These are phyloP conservation scores for Cicer yamashitae DNA, from an alignment of 306 rosid genomes.

Conservation along the genomic window DNA sequence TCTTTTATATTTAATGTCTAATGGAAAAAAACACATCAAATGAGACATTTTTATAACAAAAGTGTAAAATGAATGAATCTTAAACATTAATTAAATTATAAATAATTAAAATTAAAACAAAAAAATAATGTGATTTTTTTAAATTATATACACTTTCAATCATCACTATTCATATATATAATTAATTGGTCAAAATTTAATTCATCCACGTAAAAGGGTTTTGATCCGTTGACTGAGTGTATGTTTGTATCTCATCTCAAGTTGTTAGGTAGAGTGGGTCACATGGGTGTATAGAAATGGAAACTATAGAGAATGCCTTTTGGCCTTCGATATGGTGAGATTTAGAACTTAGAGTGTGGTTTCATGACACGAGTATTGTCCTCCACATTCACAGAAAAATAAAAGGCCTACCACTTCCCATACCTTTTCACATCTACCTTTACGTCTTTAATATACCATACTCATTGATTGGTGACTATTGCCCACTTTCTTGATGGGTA, in stretches of 20 bases:
- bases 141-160: too few species aligned
- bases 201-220: neutral
- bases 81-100: too few species aligned
- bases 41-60: too few species aligned
- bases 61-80: too few species aligned
- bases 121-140: too few species aligned
- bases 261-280: slow-evolving; percentile 43
- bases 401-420: slow-evolving; percentile 5
- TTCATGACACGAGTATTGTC: slow-evolving; percentile 74
- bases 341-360: slow-evolving; percentile 5
- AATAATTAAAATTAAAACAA: too few species aligned
- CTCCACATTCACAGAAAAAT: neutral
- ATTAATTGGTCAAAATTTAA: too few species aligned
- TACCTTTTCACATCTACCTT: slow-evolving; percentile 55
- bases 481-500: slow-evolving; percentile 37
- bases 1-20: too few species aligned
- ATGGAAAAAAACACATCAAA: too few species aligned
- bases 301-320: slow-evolving; percentile 10
- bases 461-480: slow-evolving; percentile 9
- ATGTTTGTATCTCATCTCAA: neutral
- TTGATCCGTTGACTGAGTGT: neutral
- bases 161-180: too few species aligned
- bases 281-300: slow-evolving; percentile 52
- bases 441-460: slow-evolving; percentile 52
- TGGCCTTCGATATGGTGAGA: slow-evolving; percentile 3